Conservation (phyloP, 805 yeast genomes). For the Hanseniaspora pseudoguilliermondii region DNA sequence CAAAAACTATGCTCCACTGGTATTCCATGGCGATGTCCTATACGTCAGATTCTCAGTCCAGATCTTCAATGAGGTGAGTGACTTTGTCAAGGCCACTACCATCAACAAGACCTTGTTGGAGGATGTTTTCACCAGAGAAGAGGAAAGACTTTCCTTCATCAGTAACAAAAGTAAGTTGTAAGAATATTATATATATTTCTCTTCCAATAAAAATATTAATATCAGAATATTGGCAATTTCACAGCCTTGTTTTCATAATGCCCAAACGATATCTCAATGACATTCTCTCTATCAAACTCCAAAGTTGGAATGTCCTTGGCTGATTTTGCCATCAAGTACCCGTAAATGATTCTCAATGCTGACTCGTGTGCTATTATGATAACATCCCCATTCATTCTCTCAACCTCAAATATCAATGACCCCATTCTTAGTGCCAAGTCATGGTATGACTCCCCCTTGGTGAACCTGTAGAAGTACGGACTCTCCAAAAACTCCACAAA, state of each 20-base stretch:
- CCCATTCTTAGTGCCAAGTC: constrained; percentile 91
- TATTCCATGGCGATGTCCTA: constrained; percentile 30
- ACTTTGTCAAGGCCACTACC: constrained; percentile 37
- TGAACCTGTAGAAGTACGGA: constrained; percentile 86
- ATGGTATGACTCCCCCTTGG: constrained; percentile 89
- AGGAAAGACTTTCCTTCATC: constrained; percentile 2
- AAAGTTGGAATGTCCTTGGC: constrained; percentile 75
- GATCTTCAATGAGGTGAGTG: constrained; percentile 44
- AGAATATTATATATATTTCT: neutral
- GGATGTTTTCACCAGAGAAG: constrained; percentile 17
- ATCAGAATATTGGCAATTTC: constrained; percentile 32
- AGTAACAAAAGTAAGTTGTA: neutral
- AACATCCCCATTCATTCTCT: constrained; percentile 76
- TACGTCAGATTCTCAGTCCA: constrained; percentile 48
- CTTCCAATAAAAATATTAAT: neutral
- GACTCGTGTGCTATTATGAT: constrained; percentile 89
- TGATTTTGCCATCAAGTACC: constrained; percentile 85
- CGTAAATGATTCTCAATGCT: constrained; percentile 76
- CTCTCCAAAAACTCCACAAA: constrained; percentile 52
- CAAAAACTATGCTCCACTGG: constrained; percentile 39
- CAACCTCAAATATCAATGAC: constrained; percentile 86
- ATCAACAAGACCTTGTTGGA: constrained; percentile 28
- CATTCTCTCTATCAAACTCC: constrained; percentile 65
- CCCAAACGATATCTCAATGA: constrained; percentile 75
- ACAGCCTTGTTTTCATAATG: constrained; percentile 68